Conservation (phyloP, 2,329 filamentous ascomycete genomes). For the Grosmannia clavigera region DNA sequence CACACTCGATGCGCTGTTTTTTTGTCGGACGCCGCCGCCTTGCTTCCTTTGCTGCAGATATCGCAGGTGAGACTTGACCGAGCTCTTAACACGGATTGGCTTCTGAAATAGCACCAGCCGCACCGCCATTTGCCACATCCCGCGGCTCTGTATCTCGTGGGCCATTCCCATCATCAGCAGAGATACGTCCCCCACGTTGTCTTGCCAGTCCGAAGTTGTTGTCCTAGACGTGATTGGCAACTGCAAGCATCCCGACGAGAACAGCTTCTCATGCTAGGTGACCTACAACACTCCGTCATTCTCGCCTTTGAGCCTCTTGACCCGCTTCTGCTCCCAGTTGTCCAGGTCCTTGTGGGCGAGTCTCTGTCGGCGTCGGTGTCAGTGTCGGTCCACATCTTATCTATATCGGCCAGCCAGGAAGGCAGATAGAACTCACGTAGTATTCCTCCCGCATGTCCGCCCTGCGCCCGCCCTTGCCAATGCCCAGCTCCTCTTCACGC, state of each 20-base stretch:
- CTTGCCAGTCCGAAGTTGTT: too few species aligned
- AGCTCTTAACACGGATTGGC: too few species aligned
- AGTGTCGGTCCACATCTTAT: neutral
- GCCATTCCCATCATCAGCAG: too few species aligned
- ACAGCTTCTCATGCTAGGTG: neutral
- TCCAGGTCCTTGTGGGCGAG: slow-evolving; percentile 83
- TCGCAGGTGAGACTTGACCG: neutral
- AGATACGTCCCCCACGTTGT: too few species aligned
- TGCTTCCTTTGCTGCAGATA: neutral
- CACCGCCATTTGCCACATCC: too few species aligned
- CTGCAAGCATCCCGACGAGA: neutral
- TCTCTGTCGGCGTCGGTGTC: slow-evolving; percentile 35
- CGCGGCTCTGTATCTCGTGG: too few species aligned
- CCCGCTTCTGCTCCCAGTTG: slow-evolving; percentile 92
- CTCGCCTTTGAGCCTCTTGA: slow-evolving; percentile 81
- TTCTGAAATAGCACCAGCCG: too few species aligned
- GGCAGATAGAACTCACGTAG: slow-evolving; percentile 47
- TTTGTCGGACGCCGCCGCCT: neutral
- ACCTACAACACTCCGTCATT: slow-evolving; percentile 60
- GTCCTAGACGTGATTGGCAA: neutral
- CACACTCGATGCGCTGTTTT: too few species aligned
- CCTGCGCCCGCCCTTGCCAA: slow-evolving; percentile 58
- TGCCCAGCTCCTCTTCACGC: slow-evolving; percentile 73
- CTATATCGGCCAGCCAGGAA: neutral
- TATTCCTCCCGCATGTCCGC: slow-evolving; percentile 80